Evolutionary conservation across 768 basidiomycete species (phyloP).

Genomic region (Cyathus striatus): DNA sequence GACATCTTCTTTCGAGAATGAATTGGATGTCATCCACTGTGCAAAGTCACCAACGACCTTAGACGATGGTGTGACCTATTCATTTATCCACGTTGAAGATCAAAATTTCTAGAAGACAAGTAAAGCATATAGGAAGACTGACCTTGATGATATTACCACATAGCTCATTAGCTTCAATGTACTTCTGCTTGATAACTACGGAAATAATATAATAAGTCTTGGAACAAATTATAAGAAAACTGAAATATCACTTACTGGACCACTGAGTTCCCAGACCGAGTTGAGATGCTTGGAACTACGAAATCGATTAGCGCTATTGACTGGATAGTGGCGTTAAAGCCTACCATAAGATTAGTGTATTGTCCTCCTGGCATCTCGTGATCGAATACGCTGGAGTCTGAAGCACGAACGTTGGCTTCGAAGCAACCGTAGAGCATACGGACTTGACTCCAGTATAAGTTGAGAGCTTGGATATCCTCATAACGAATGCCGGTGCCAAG

Average conservation of each 20-base stretch:
- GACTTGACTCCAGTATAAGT: conserved; percentile 97
- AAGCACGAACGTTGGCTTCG: conserved; percentile 96
- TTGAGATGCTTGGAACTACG: conserved; percentile 95
- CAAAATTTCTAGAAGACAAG: background rate
- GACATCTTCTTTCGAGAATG: conserved; percentile 82
- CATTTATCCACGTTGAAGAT: conserved; percentile 1
- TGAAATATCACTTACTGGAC: conserved; percentile 50
- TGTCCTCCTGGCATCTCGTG: conserved; percentile 99
- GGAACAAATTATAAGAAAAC: background rate
- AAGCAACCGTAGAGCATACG: conserved; percentile 94
- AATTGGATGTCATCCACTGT: conserved; percentile 98
- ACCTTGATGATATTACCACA: conserved; percentile 97
- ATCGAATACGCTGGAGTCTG: conserved; percentile 97
- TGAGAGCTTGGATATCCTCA: conserved; percentile 94
- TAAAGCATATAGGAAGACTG: conserved; percentile 13
- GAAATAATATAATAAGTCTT: conserved; percentile 6
- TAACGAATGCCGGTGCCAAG: conserved; percentile 96
- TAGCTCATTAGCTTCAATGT: conserved; percentile 96
- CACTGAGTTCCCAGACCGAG: conserved; percentile 96
- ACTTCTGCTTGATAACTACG: conserved; percentile 94
- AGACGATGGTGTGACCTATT: conserved; percentile 91
- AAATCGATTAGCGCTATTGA: conserved; percentile 10
- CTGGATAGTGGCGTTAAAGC: conserved; percentile 14
- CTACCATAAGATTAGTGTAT: conserved; percentile 89
- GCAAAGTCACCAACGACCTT: conserved; percentile 99